Evolutionary conservation across 805 yeast species (phyloP).

Genomic region (Candida rishiriensis): DNA sequence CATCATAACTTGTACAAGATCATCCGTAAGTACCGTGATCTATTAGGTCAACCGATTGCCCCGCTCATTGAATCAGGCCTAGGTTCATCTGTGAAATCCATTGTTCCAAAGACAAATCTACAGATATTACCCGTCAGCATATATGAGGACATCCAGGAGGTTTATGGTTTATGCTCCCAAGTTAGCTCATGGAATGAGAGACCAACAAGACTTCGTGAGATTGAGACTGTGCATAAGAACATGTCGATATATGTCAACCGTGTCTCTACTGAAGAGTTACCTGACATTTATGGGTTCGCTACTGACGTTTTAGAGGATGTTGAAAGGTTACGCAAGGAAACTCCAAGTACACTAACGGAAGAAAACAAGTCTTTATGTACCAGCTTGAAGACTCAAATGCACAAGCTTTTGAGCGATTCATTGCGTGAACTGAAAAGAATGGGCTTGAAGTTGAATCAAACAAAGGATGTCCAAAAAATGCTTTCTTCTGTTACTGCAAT

Average conservation of each 20-base stretch:
- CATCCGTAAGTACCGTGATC: constrained; percentile 72
- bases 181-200: constrained; percentile 51
- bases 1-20: constrained; percentile 80
- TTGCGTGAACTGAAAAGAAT: constrained; percentile 67
- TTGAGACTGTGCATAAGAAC: constrained; percentile 46
- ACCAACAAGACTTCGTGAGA: constrained; percentile 51
- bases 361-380: constrained; percentile 70
- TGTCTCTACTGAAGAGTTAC: constrained; percentile 34
- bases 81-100: constrained; percentile 6
- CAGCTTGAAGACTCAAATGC: constrained; percentile 75
- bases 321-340: constrained; percentile 62
- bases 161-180: constrained; percentile 23
- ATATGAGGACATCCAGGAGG: background rate
- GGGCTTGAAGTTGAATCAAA: constrained; percentile 68
- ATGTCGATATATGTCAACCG: constrained; percentile 45
- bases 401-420: constrained; percentile 70
- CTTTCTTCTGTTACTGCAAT: constrained; percentile 63
- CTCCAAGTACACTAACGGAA: constrained; percentile 68
- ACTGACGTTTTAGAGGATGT: constrained; percentile 51
- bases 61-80: constrained; percentile 59
- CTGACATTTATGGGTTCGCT: constrained; percentile 52
- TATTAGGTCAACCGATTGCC: constrained; percentile 49
- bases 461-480: constrained; percentile 57
- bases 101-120: constrained; percentile 5
- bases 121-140: constrained; percentile 8